Evolutionary conservation across 2,329 filamentous ascomycete species (phyloP).

Genomic region (Neopestalotiopsis sp.): DNA sequence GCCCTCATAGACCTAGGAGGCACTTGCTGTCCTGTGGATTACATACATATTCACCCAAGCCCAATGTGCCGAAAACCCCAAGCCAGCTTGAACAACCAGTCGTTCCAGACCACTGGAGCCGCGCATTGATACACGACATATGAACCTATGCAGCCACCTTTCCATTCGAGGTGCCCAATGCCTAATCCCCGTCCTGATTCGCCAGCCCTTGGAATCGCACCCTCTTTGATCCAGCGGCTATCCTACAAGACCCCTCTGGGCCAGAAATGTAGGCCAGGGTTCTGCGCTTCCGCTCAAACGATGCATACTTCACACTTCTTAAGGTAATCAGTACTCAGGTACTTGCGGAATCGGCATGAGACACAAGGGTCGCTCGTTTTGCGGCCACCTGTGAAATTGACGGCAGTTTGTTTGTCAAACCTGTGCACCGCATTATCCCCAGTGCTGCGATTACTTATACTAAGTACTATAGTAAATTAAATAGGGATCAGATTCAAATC

Average conservation of each 20-base stretch:
- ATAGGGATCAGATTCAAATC: too few species aligned
- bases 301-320: neutral
- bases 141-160: neutral
- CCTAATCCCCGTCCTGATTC: neutral
- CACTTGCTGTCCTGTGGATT: neutral
- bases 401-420: too few species aligned
- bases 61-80: too few species aligned
- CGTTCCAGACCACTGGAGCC: neutral
- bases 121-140: neutral
- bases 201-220: neutral
- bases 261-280: neutral
- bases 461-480: too few species aligned
- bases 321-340: neutral
- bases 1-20: neutral
- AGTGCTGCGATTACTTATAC: too few species aligned
- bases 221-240: conserved; percentile 12
- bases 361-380: neutral
- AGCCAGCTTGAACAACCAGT: too few species aligned
- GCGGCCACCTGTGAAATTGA: conserved; percentile 5
- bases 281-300: too few species aligned
- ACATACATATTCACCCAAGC: too few species aligned
- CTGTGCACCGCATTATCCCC: too few species aligned
- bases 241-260: neutral
- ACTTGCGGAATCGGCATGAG: neutral
- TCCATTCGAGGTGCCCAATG: neutral